Conservation (phyloP, 2,329 filamentous ascomycete species). For the Trichoderma endophyticum region DNA sequence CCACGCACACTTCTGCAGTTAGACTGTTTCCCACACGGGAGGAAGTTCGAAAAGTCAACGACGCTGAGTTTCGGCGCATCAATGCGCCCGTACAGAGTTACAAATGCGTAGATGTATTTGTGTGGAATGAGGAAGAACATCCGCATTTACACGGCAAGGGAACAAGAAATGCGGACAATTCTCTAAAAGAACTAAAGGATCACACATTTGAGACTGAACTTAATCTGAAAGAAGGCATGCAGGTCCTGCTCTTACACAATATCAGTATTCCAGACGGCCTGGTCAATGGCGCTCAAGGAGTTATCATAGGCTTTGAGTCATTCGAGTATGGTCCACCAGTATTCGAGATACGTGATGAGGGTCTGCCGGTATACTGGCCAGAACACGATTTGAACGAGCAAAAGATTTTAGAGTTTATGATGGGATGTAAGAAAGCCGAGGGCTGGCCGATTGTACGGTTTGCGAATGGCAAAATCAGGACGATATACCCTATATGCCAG, state of each 20-base stretch:
- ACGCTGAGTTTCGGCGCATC: not conserved
- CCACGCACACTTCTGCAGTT: not conserved
- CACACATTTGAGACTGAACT: conserved; percentile 21
- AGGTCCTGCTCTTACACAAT: conserved; percentile 28
- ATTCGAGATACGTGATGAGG: not conserved
- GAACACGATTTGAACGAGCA: not conserved
- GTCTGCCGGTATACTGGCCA: not conserved
- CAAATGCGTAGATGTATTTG: not conserved
- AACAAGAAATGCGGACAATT: conserved; percentile 5
- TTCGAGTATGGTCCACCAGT: not conserved
- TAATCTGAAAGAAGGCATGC: conserved; percentile 21
- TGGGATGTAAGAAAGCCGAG: not conserved
- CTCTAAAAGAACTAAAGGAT: conserved; percentile 6
- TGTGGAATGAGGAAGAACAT: not conserved
- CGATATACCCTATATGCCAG: conserved; percentile 51
- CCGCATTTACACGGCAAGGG: not conserved
- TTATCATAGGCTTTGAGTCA: conserved; percentile 24
- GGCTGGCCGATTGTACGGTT: conserved; percentile 44
- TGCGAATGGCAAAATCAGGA: conserved; percentile 41
- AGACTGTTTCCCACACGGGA: conserved; percentile 32
- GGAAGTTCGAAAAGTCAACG: conserved; percentile 18
- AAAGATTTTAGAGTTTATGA: conserved; percentile 21
- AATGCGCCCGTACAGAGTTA: not conserved
- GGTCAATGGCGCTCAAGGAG: conserved; percentile 29
- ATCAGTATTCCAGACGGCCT: conserved; percentile 19